Base-by-base conservation (phyloP, 257 asterid genomes). In the Salvia rosmarinus region DNA sequence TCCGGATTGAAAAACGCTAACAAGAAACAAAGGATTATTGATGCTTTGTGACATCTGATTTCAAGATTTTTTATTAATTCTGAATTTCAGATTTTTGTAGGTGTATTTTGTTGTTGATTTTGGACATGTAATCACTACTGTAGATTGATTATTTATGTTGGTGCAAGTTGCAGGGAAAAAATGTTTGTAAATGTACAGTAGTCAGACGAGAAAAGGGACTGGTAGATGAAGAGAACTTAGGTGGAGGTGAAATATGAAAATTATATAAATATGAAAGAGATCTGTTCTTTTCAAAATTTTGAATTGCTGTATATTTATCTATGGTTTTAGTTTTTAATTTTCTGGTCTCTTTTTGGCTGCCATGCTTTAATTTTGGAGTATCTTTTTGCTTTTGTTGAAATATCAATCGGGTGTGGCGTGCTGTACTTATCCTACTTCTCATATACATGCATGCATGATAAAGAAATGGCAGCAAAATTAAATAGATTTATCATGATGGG, bases 1-100 rank as follows among this genome's bases (percentile, higher is more conserved):
- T 66, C 88, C 67, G 83, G 86, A 73, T 77, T 88, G 42, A 82
- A 13, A 6, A 50, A 80, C 16, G 68, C 86, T 61, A 82, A 68
- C 63, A 90, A 90, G 73, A 88, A 90, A 75, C 92, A 81, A 63
- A 90, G 97, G 78, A 83, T 81, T 17, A 80, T 84, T 71, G 85
- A 83, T 74, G 95, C 90, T 49, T 85, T 86, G 95, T 90, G 80
- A 84, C 85, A 63, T 25, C 60, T 50, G 6, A 55, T 49, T 68
- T 61, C 34, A 20, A 9, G 16, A n/a, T 57, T 28, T 37, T 28
- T 37, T 1, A 5, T 13, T 64, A 32, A 17, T 59, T 57, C 16
- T 39, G n/a, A n/a, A 16, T 16, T 17, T 51, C 10, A 39, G 8
- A 50, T 51, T 52, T 13, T 20, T 50, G 12, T 39, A 68, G 35